These are phyloP conservation scores for Colletotrichum paranaense DNA, from an alignment of 2,329 filamentous ascomycete species.

Conservation along the genomic window DNA sequence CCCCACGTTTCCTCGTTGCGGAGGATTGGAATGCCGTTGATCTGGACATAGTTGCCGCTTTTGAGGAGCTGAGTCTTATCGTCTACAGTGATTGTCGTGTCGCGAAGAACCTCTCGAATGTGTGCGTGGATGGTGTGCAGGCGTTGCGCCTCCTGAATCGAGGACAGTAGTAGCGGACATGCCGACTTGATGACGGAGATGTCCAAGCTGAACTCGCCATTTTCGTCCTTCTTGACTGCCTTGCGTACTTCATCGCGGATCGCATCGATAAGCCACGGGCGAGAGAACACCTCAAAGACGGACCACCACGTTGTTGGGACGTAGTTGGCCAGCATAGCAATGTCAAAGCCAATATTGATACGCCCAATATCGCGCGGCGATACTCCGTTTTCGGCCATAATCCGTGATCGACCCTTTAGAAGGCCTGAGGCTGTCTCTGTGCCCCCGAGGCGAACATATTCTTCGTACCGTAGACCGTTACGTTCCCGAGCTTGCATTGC, in stretches of 20 bases:
- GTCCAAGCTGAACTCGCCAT: conserved; percentile 41
- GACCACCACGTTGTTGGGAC: conserved; percentile 57
- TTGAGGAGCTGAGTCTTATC: conserved; percentile 49
- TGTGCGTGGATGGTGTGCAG: conserved; percentile 40
- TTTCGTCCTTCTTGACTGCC: conserved; percentile 8
- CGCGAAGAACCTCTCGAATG: conserved; percentile 45
- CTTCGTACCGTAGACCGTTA: conserved; percentile 9
- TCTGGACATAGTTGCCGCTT: conserved; percentile 46
- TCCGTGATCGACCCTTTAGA: neutral
- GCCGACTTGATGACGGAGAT: conserved; percentile 45
- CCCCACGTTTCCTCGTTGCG: conserved; percentile 40
- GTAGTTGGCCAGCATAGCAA: conserved; percentile 55
- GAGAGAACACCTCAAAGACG: conserved; percentile 54
- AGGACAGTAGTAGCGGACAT: conserved; percentile 49
- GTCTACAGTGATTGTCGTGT: conserved; percentile 43
- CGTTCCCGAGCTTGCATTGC: conserved; percentile 12
- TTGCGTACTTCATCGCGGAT: conserved; percentile 52
- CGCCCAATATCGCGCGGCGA: neutral
- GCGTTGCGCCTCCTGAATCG: conserved; percentile 50
- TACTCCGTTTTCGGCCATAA: neutral
- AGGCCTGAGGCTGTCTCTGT: neutral
- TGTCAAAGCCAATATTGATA: conserved; percentile 14
- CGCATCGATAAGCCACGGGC: conserved; percentile 49
- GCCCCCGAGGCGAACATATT: neutral
- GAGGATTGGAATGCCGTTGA: conserved; percentile 42